Conservation (phyloP, 176 grass and related monocot species). For the Olyra latifolia region DNA sequence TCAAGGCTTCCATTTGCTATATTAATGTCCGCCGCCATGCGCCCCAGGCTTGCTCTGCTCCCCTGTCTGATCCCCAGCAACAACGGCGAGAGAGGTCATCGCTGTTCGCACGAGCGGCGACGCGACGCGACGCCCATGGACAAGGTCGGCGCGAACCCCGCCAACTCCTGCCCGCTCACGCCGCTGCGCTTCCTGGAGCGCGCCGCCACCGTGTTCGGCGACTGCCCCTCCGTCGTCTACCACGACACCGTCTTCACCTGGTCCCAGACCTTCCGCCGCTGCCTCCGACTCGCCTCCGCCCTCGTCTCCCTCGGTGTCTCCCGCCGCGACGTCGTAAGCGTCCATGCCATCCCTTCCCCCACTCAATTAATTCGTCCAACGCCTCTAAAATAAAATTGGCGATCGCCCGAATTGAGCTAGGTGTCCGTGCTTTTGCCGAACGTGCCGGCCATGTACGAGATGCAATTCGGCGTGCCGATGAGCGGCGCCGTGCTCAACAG, state of each 20-base stretch:
- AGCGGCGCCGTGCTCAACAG: conserved; percentile 75
- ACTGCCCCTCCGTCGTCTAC: conserved; percentile 75
- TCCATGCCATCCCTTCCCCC: background rate
- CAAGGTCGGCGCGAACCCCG: conserved; percentile 41
- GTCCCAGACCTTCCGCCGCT: conserved; percentile 57
- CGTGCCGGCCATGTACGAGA: conserved; percentile 80
- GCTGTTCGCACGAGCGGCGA: background rate
- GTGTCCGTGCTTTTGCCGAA: conserved; percentile 65
- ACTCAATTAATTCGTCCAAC: background rate
- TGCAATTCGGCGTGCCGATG: conserved; percentile 84
- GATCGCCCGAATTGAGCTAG: conserved; percentile 17
- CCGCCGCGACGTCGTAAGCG: conserved; percentile 57
- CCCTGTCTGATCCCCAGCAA: no score
- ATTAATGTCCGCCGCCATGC: no score
- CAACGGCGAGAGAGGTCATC: background rate
- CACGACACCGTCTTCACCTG: conserved; percentile 60
- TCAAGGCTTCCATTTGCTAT: background rate
- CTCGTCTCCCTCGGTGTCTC: conserved; percentile 68
- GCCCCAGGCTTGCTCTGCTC: background rate
- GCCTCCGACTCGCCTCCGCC: conserved; percentile 81
- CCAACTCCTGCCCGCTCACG: conserved; percentile 60
- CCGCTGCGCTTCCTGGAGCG: conserved; percentile 69
- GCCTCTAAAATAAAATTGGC: background rate
- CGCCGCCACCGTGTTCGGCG: conserved; percentile 52
- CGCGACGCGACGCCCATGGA: conserved; percentile 20